Evolutionary conservation across 2,329 filamentous ascomycete genomes (phyloP).

Genomic region (Calonectria honghensis): DNA sequence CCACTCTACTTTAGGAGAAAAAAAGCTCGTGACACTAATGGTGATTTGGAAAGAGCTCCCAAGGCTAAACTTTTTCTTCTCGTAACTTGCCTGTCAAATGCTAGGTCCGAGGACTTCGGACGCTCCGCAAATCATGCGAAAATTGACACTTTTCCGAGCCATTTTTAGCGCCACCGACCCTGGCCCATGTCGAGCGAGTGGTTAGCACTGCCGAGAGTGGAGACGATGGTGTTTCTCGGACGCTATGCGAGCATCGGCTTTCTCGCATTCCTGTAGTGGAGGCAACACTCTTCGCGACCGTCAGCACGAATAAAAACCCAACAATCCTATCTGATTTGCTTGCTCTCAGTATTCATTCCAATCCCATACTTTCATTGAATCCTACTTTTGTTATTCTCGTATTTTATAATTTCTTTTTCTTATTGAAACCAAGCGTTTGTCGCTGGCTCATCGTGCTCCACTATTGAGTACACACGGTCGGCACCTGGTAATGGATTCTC

Average conservation of each 20-base stretch:
- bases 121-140: not conserved
- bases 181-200: not conserved
- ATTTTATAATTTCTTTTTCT: not conserved
- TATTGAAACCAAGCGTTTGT: rapidly evolving
- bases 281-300: not conserved
- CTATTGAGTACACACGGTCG: not conserved
- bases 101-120: not conserved
- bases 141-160: not conserved
- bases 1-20: not conserved
- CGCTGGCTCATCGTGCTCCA: not conserved
- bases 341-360: not conserved
- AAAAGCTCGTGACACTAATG: not conserved
- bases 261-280: not conserved
- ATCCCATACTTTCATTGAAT: not conserved
- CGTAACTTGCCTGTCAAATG: not conserved
- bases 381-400: not conserved
- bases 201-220: not conserved
- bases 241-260: not conserved
- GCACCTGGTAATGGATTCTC: not conserved
- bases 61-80: not conserved
- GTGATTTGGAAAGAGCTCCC: not conserved
- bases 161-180: not conserved
- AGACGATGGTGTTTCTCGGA: not conserved
- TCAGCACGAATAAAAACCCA: not conserved
- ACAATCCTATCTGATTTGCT: not conserved